phyloP scores from a whole-genome alignment of 1,139 yeast genomes.

The Zygosaccharomyces sapae region DNA sequence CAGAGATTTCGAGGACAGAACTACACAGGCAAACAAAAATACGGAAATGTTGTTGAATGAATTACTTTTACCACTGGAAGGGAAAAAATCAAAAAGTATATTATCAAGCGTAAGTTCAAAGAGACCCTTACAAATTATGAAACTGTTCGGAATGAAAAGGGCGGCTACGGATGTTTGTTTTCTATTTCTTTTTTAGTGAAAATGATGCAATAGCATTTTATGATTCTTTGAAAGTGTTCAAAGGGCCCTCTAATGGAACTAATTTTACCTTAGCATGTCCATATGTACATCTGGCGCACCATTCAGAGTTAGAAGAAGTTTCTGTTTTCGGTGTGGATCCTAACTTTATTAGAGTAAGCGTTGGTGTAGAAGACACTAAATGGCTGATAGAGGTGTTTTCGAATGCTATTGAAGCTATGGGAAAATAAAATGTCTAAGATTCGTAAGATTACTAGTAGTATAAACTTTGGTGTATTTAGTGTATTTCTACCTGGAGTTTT shows the following conservation, averaged over 20 bases:
- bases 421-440: neutral
- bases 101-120: constrained; percentile 45
- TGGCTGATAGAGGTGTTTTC: constrained; percentile 46
- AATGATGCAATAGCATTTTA: constrained; percentile 66
- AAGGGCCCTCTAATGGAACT: constrained; percentile 91
- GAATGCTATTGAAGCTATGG: constrained; percentile 42
- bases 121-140: constrained; percentile 63
- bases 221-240: constrained; percentile 66
- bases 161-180: constrained; percentile 89
- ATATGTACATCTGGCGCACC: constrained; percentile 82
- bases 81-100: constrained; percentile 51
- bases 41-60: constrained; percentile 46
- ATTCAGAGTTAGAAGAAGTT: constrained; percentile 72
- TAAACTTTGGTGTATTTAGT: too few species aligned
- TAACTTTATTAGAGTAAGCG: constrained; percentile 70
- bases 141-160: constrained; percentile 51
- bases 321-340: constrained; percentile 80
- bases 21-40: constrained; percentile 58
- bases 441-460: too few species aligned
- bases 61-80: constrained; percentile 32
- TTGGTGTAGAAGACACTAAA: constrained; percentile 64
- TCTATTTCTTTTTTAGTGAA: constrained; percentile 72
- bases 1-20: constrained; percentile 70
- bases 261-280: constrained; percentile 89
- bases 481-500: too few species aligned